Conservation (phyloP, 768 basidiomycete genomes). For the Coprinellus micaceus region DNA sequence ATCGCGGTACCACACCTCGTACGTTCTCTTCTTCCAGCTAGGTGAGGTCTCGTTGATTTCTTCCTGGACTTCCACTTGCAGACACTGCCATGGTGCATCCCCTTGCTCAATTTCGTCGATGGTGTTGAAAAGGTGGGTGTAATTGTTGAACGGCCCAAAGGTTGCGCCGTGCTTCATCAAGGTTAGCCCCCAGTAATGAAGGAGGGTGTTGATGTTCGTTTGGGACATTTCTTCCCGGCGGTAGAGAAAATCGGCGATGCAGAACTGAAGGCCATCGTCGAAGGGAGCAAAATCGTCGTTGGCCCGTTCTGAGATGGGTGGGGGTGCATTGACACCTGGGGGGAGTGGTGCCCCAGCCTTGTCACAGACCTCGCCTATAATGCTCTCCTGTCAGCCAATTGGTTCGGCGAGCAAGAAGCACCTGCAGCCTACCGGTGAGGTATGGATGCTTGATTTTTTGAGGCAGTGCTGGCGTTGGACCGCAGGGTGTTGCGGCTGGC, state of each 20-base stretch:
- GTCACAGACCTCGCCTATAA: background rate
- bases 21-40: slow-evolving; percentile 25
- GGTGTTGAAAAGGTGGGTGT: slow-evolving; percentile 26
- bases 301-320: background rate
- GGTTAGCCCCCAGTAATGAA: slow-evolving; percentile 21
- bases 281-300: slow-evolving; percentile 17
- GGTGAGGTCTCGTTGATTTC: slow-evolving; percentile 13
- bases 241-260: slow-evolving; percentile 19
- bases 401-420: background rate
- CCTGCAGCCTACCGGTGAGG: background rate
- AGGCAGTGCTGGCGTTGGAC: background rate
- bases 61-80: slow-evolving; percentile 25
- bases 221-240: slow-evolving; percentile 15
- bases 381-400: background rate
- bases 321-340: background rate
- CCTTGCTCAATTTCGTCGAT: slow-evolving; percentile 34
- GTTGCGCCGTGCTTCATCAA: slow-evolving; percentile 11
- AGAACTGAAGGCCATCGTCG: slow-evolving; percentile 9
- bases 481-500: background rate
- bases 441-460: background rate
- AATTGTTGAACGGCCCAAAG: slow-evolving; percentile 27
- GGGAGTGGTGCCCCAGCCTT: background rate
- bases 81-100: slow-evolving; percentile 34
- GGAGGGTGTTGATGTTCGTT: slow-evolving; percentile 20
- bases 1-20: slow-evolving; percentile 31